Base-by-base conservation (phyloP, 331 rosid genomes). In the Pyrus hybrid region DNA sequence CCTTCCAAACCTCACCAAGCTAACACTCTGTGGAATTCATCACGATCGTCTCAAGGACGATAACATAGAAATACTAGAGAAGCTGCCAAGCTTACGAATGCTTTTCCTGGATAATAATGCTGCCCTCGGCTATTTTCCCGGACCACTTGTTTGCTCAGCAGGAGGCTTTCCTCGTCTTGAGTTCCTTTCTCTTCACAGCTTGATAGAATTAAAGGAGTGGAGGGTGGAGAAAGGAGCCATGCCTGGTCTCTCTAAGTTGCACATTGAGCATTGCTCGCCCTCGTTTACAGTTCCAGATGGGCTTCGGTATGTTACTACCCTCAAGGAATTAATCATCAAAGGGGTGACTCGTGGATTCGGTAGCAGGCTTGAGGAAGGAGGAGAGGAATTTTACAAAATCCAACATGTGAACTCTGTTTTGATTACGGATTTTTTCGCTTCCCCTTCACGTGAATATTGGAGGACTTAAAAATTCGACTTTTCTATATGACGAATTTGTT, bases 211-310 rank as follows among this genome's bases (percentile, higher is more conserved):
- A 32, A 70, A 80, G 29, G 85, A 83, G 37, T 87, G 89, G 91
- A 66, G 18, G 62, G 62, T 87, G 74, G 84, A 85, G 76, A 53
- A 71, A 64, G 80, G 79, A 37, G 85, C 91, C 16, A 81, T 86
- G 83, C 65, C 77, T 22, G 43, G 49, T 32, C 88, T 81, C 54
- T 9, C 16, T 25, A 32, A 60, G 18, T 56, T 87, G 63, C 35
- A 71, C n/a, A n/a, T n/a, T n/a, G n/a, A n/a, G n/a, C n/a, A n/a
- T n/a, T n/a, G n/a, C n/a, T n/a, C n/a, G n/a, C n/a, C n/a, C n/a
- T n/a, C n/a, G n/a, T n/a, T n/a, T n/a, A n/a, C 20, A 6, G 72
- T 85, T 78, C 91, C 87, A 4, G 77, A 87, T 13, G 93, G 93
- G 58, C 33, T 87, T 9, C 49, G 23, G 63, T 77, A 20, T 67